phyloP scores from a whole-genome alignment of 2,329 filamentous ascomycete species.

The Aspergillus fumigatiaffinis region DNA sequence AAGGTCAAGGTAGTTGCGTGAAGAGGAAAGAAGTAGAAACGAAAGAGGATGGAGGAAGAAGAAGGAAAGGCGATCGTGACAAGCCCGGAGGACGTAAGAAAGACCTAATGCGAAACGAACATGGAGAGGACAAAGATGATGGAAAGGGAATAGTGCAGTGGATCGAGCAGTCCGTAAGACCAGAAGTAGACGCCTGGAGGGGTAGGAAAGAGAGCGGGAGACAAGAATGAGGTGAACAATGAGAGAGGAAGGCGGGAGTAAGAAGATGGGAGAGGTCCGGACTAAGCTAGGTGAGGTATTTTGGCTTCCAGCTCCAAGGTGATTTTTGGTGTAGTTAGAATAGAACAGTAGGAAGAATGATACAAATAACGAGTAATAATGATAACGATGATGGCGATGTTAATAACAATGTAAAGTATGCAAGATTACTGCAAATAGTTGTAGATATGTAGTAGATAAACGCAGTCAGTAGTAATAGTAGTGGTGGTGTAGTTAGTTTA shows the following conservation, averaged over 20 bases:
- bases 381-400: background rate
- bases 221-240: background rate
- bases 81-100: background rate
- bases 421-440: background rate
- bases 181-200: background rate
- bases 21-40: background rate
- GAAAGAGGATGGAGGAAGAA: background rate
- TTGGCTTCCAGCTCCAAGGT: background rate
- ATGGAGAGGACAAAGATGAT: background rate
- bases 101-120: background rate
- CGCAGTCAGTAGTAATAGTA: background rate
- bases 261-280: background rate
- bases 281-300: conserved; percentile 1
- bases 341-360: background rate
- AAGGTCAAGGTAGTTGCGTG: background rate
- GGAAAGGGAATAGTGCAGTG: conserved; percentile 5
- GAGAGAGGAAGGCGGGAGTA: background rate
- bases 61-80: background rate
- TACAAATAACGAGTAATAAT: background rate
- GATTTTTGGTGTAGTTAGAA: background rate
- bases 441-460: background rate
- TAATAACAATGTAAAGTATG: background rate
- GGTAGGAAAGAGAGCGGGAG: background rate
- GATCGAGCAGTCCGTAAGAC: background rate
- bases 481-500: background rate